These are phyloP conservation scores for Aspergillus fischeri DNA, from an alignment of 2,329 filamentous ascomycete species.

Conservation along the genomic window DNA sequence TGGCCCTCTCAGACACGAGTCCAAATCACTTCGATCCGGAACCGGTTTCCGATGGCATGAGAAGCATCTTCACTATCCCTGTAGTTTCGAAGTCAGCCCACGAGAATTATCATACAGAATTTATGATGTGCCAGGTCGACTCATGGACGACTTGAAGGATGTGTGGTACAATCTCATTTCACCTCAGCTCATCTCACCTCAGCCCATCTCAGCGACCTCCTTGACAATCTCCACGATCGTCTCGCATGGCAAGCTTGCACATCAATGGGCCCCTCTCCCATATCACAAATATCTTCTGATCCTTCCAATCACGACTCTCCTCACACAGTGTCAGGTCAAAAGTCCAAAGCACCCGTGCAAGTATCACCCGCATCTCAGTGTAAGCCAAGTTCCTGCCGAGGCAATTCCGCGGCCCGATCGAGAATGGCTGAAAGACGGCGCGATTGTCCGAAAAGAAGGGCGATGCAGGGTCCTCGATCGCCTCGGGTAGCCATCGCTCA, in stretches of 20 bases:
- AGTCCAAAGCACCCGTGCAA: constrained; percentile 46
- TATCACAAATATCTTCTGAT: constrained; percentile 34
- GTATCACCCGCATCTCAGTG: constrained; percentile 47
- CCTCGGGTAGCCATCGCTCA: constrained; percentile 43
- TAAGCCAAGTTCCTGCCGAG: constrained; percentile 49
- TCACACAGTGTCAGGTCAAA: constrained; percentile 45
- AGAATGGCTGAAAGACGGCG: constrained; percentile 47
- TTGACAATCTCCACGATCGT: accelerated
- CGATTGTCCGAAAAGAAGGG: constrained; percentile 41
- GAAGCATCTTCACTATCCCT: no score
- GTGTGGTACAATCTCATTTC: no score
- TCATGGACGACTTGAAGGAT: no score
- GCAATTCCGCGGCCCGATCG: constrained; percentile 47
- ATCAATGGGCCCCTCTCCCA: constrained; percentile 40
- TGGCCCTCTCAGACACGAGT: no score
- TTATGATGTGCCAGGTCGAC: no score
- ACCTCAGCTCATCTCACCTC: no score
- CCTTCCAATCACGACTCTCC: constrained; percentile 33
- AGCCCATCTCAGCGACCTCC: no score
- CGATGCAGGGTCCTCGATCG: constrained; percentile 10
- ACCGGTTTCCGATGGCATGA: no score
- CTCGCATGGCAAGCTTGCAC: background rate
- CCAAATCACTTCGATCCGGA: no score
- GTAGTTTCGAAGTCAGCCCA: no score
- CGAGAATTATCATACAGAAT: no score